Percentiles rank a stretch among this genome's conserved stretches.
These are phyloP conservation scores for Trichoderma sp. DNA, from an alignment of 2,329 filamentous ascomycete genomes.

Conservation along the genomic window DNA sequence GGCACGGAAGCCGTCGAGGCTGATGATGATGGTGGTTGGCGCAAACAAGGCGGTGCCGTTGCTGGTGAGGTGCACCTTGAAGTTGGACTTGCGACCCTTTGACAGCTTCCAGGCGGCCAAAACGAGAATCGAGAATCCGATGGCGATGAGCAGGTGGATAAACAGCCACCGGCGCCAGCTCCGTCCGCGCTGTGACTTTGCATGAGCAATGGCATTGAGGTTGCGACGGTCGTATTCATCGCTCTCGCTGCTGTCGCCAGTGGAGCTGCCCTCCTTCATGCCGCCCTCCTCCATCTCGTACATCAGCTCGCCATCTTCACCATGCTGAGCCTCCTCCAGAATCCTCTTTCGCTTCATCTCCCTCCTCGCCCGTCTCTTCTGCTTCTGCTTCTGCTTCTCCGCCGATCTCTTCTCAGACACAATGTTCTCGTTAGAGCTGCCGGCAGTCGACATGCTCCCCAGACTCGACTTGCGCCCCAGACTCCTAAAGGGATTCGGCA, in stretches of 20 bases:
- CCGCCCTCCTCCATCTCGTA: slow-evolving; percentile 86
- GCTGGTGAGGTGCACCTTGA: slow-evolving; percentile 44
- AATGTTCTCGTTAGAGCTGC: slow-evolving; percentile 48
- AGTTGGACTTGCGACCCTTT: slow-evolving; percentile 38
- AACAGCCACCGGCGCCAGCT: slow-evolving; percentile 54
- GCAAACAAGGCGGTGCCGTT: slow-evolving; percentile 90
- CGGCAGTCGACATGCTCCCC: slow-evolving; percentile 35
- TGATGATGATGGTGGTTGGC: slow-evolving; percentile 90
- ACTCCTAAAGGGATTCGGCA: slow-evolving; percentile 47
- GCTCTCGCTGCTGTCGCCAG: slow-evolving; percentile 61
- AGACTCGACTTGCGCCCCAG: slow-evolving; percentile 39
- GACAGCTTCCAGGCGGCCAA: slow-evolving; percentile 59
- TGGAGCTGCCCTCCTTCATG: slow-evolving; percentile 63
- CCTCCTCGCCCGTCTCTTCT: slow-evolving; percentile 47
- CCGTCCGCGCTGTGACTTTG: slow-evolving; percentile 48
- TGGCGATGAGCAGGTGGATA: slow-evolving; percentile 49
- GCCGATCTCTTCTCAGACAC: slow-evolving; percentile 41
- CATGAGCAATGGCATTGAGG: slow-evolving; percentile 47
- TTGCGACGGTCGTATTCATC: slow-evolving; percentile 54
- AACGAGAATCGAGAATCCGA: slow-evolving; percentile 55
- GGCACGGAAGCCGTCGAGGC: slow-evolving; percentile 91
- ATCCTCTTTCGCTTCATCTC: slow-evolving; percentile 52
- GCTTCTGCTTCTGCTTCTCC: slow-evolving; percentile 36
- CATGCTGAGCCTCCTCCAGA: slow-evolving; percentile 52
- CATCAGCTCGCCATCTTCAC: slow-evolving; percentile 74